phyloP scores from a whole-genome alignment of 1,284 basidiomycete genomes.

The Pseudozyma pruni region DNA sequence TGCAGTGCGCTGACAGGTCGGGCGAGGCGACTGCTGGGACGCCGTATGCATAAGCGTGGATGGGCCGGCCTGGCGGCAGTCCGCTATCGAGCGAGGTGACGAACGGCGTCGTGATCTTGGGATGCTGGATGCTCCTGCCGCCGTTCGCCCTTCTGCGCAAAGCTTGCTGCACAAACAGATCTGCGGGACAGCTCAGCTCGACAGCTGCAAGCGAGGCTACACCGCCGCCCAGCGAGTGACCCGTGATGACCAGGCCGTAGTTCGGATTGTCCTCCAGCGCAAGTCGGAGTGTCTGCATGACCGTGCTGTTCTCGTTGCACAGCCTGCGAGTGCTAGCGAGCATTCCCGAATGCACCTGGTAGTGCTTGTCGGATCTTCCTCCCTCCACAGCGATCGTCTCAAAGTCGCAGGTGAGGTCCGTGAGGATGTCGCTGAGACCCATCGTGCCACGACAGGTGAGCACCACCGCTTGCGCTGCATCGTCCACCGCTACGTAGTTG shows the following conservation, averaged over 20 bases:
- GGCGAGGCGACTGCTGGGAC: constrained; percentile 61
- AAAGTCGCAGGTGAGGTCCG: constrained; percentile 71
- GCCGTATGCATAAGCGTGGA: constrained; percentile 70
- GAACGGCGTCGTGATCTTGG: constrained; percentile 69
- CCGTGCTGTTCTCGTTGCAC: constrained; percentile 68
- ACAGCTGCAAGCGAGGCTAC: constrained; percentile 70
- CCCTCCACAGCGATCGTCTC: constrained; percentile 69
- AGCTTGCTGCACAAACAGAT: constrained; percentile 61
- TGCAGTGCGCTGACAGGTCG: constrained; percentile 70
- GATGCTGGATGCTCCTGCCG: constrained; percentile 54
- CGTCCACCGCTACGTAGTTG: constrained; percentile 71
- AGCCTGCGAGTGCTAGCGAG: constrained; percentile 69
- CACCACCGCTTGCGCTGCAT: constrained; percentile 69
- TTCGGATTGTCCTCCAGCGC: constrained; percentile 69
- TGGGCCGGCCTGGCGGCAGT: constrained; percentile 70
- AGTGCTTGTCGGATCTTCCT: constrained; percentile 67
- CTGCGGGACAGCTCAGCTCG: constrained; percentile 63
- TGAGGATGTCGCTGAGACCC: constrained; percentile 71
- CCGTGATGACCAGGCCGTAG: constrained; percentile 71
- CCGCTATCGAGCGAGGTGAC: constrained; percentile 69
- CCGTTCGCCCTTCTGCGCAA: constrained; percentile 10
- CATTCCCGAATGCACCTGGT: constrained; percentile 72
- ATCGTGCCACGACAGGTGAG: constrained; percentile 72
- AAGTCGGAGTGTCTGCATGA: constrained; percentile 69
- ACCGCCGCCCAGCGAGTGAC: constrained; percentile 71